Evolutionary conservation across 805 yeast genomes (phyloP).

Genomic region (Alloascoidea africana): DNA sequence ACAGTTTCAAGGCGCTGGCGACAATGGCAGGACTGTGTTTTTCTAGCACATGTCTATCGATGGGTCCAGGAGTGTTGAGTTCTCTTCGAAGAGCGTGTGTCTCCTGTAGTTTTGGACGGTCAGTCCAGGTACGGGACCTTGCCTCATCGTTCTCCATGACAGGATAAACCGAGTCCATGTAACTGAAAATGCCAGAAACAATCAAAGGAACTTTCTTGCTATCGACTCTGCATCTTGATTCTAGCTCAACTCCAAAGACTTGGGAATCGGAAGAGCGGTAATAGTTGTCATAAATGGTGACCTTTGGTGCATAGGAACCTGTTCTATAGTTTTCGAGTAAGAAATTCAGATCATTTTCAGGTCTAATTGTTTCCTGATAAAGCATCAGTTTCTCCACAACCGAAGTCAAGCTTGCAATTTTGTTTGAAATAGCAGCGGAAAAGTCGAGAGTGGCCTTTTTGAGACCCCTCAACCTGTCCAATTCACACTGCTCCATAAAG

Average conservation of each 20-base stretch:
- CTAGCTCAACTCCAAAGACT: conserved; percentile 70
- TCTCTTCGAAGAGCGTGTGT: conserved; percentile 43
- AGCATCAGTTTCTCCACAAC: conserved; percentile 32
- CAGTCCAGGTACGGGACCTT: conserved; percentile 43
- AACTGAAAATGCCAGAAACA: conserved; percentile 44
- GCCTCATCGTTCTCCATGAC: conserved; percentile 38
- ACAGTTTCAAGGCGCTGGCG: conserved; percentile 48
- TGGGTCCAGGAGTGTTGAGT: conserved; percentile 17
- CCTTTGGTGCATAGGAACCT: conserved; percentile 55
- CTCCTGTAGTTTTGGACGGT: conserved; percentile 37
- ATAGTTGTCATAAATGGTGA: conserved; percentile 45
- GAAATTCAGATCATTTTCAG: conserved; percentile 49
- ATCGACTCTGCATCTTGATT: conserved; percentile 56
- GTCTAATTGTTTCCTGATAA: conserved; percentile 57
- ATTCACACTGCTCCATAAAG: conserved; percentile 62
- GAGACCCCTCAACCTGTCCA: conserved; percentile 50
- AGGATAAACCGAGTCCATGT: conserved; percentile 61
- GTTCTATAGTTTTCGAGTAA: conserved; percentile 55
- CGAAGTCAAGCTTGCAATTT: conserved; percentile 27
- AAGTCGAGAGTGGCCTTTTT: conserved; percentile 54
- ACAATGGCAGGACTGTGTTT: conserved; percentile 33
- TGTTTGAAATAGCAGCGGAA: conserved; percentile 35
- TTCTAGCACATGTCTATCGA: conserved; percentile 15
- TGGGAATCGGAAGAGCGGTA: conserved; percentile 41
- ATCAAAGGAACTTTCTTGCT: conserved; percentile 57